A percentile compares a stretch with the other conserved stretches of the same genome.
Evolutionary conservation across 1,139 yeast species (phyloP).

Genomic region (Suhomyces panamericanus): DNA sequence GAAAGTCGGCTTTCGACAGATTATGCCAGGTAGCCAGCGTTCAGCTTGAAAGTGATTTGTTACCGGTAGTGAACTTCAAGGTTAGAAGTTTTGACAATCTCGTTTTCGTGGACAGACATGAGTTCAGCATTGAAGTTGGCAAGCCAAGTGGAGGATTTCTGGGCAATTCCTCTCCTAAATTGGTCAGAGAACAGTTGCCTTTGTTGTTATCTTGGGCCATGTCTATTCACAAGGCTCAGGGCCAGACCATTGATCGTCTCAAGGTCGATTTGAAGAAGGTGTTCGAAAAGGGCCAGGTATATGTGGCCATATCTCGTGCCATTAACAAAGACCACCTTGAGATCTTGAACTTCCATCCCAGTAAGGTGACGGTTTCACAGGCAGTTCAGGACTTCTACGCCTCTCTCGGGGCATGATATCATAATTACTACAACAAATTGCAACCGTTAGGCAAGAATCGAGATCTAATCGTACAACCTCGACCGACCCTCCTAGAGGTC

Average conservation of each 20-base stretch:
- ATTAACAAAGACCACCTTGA: constrained; percentile 72
- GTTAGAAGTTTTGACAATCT: constrained; percentile 31
- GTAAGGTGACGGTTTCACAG: constrained; percentile 61
- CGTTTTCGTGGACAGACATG: constrained; percentile 65
- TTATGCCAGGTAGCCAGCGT: constrained; percentile 35
- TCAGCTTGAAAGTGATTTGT: constrained; percentile 30
- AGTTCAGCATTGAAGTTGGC: constrained; percentile 53
- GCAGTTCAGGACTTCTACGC: constrained; percentile 67
- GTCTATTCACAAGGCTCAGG: constrained; percentile 90
- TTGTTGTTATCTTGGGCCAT: constrained; percentile 83
- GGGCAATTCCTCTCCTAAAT: constrained; percentile 16
- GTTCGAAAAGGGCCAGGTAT: constrained; percentile 92
- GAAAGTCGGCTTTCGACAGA: constrained; percentile 28
- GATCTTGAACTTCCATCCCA: constrained; percentile 66
- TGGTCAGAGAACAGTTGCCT: constrained; percentile 70
- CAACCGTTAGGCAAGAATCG: too few relatives aligned
- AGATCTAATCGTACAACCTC: too few relatives aligned
- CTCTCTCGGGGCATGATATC: background rate
- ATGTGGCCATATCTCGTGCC: constrained; percentile 91
- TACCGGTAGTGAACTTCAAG: constrained; percentile 61
- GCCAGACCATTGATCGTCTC: constrained; percentile 81
- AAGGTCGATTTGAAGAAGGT: constrained; percentile 68
- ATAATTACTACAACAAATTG: background rate
- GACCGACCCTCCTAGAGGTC: too few relatives aligned
- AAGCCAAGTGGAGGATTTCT: constrained; percentile 9